phyloP scores from a whole-genome alignment of 2,329 filamentous ascomycete genomes.

The Neonectria faginata region DNA sequence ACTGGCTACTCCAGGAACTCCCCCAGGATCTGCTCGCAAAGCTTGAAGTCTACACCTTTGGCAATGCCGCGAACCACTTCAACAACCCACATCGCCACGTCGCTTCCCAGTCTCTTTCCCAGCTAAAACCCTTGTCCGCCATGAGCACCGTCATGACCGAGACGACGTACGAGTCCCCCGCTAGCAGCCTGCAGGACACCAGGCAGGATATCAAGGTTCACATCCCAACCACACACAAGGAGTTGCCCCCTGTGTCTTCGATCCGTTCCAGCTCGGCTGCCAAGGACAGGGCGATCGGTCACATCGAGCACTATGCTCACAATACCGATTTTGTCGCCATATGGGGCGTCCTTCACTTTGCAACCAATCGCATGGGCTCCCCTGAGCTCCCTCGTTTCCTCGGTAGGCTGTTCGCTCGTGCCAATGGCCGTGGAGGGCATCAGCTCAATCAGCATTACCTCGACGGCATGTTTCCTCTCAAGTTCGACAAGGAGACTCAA shows the following conservation, averaged over 20 bases:
- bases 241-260: constrained; percentile 47
- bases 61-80: constrained; percentile 83
- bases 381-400: constrained; percentile 69
- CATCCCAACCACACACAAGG: constrained; percentile 30
- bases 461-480: constrained; percentile 70
- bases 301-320: constrained; percentile 87
- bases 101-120: constrained; percentile 55
- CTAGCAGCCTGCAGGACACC: constrained; percentile 35
- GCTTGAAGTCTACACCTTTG: constrained; percentile 83
- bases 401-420: constrained; percentile 69
- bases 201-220: constrained; percentile 31
- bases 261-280: constrained; percentile 53
- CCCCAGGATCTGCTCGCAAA: constrained; percentile 73
- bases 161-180: constrained; percentile 47
- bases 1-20: constrained; percentile 81
- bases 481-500: constrained; percentile 55
- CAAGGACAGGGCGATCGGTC: constrained; percentile 67
- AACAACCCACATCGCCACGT: constrained; percentile 76
- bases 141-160: constrained; percentile 52
- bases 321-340: constrained; percentile 78
- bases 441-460: constrained; percentile 72
- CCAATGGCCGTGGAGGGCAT: constrained; percentile 64
- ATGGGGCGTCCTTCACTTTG: constrained; percentile 80
- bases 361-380: constrained; percentile 55
- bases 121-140: constrained; percentile 51